phyloP scores from a whole-genome alignment of 2,329 filamentous ascomycete species.

The Diplocarpon mali region DNA sequence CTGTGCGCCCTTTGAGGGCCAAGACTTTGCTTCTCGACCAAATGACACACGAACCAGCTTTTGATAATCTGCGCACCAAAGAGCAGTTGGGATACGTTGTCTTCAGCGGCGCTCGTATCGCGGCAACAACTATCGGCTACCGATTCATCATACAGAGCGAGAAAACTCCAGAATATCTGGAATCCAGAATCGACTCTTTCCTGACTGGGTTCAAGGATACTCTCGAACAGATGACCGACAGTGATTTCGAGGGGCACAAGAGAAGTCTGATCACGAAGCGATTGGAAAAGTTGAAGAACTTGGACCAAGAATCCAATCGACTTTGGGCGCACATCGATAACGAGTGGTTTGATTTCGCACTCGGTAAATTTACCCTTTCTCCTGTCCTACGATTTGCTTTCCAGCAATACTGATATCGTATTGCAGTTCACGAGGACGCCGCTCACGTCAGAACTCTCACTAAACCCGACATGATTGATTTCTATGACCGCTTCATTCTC shows the following conservation, averaged over 20 bases:
- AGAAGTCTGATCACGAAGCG: slow-evolving; percentile 77
- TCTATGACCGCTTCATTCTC: slow-evolving; percentile 66
- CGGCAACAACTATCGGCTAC: slow-evolving; percentile 72
- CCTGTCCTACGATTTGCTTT: neutral
- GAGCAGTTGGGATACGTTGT: slow-evolving; percentile 97
- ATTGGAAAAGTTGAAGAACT: slow-evolving; percentile 84
- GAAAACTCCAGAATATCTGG: slow-evolving; percentile 70
- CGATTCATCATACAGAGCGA: slow-evolving; percentile 92
- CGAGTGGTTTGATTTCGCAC: slow-evolving; percentile 83
- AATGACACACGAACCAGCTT: slow-evolving; percentile 84
- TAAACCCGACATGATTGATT: slow-evolving; percentile 69
- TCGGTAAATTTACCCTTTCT: slow-evolving; percentile 44
- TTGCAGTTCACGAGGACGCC: slow-evolving; percentile 48
- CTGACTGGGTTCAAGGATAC: slow-evolving; percentile 54
- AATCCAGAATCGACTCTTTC: slow-evolving; percentile 80
- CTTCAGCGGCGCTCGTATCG: slow-evolving; percentile 64
- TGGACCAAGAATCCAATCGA: slow-evolving; percentile 70
- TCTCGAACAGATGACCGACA: slow-evolving; percentile 64
- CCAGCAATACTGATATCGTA: neutral
- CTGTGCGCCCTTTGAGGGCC: slow-evolving; percentile 59
- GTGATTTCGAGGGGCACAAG: slow-evolving; percentile 85
- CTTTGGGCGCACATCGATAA: slow-evolving; percentile 79
- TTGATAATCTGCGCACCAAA: slow-evolving; percentile 90
- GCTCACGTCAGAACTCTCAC: slow-evolving; percentile 61
- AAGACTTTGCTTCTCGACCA: slow-evolving; percentile 76